These are phyloP conservation scores for Castanopsis chinensis DNA, from an alignment of 306 rosid genomes.

Conservation along the genomic window DNA sequence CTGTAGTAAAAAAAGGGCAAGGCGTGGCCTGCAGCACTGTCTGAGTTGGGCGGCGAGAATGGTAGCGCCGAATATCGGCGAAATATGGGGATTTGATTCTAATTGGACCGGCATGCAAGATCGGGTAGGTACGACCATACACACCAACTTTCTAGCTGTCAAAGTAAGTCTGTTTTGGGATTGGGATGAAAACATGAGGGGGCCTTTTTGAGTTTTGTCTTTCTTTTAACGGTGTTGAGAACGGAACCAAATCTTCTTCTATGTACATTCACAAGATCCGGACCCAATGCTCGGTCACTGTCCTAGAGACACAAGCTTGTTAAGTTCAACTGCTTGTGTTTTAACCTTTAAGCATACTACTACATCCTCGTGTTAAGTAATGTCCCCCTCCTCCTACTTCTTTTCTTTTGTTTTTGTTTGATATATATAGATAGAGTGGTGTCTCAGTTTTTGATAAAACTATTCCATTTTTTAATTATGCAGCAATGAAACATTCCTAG, in stretches of 20 bases:
- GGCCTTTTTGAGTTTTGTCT: not conserved
- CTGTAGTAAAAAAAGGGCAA: not conserved
- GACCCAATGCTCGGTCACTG: not conserved
- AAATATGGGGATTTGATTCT: conserved; percentile 12
- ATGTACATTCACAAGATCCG: too few species aligned
- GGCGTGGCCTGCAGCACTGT: conserved; percentile 43
- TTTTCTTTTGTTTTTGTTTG: too few species aligned
- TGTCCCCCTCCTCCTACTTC: too few species aligned
- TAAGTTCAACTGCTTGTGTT: not conserved
- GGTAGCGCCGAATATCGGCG: conserved; percentile 41
- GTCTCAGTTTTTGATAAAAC: too few species aligned
- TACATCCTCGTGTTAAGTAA: too few species aligned
- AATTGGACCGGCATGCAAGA: not conserved
- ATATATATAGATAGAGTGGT: too few species aligned
- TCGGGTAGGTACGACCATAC: conserved; percentile 7
- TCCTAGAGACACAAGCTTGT: not conserved
- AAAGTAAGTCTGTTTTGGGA: not conserved
- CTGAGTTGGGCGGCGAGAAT: conserved; percentile 50
- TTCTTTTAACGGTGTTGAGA: not conserved
- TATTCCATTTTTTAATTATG: too few species aligned
- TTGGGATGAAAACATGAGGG: too few species aligned
- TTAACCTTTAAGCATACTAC: too few species aligned
- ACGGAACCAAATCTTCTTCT: not conserved
- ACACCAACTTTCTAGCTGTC: not conserved
- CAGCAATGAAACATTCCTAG: too few species aligned